Base-by-base conservation (phyloP, 2,329 filamentous ascomycete species). In the Neobulgaria alba region DNA sequence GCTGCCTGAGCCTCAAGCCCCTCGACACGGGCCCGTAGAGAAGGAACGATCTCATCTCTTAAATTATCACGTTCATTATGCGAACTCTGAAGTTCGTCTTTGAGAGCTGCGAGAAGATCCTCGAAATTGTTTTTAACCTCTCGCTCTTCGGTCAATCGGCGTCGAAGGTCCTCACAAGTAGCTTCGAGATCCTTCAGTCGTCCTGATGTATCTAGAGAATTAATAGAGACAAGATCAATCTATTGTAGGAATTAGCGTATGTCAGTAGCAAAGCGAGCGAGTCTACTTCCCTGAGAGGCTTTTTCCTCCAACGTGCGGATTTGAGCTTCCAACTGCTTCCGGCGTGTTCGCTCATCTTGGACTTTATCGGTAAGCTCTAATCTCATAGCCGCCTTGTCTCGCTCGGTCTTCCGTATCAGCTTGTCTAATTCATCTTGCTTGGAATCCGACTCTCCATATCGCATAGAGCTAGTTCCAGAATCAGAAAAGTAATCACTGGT, bases 401-500 rank as follows among this genome's bases (percentile, higher is more conserved):
- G 90, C 64, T 96, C 90, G 2, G 85, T 79, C 51, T 80, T 80
- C 50, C 92, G 75, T 54, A 89, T 83, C 33, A 92, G 72, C 61
- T 79, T 85, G 46, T 94, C 86, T 23, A 95, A 68, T 60, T 95
- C 86, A 55, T 81, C 77, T 36, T 71, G 72, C 21, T 68, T 70
- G 32, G 75, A 68, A 44, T 81, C 77, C 45, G 68, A 68, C 34
- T 85, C 82, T 16, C 14, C 67, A 56, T 81, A 82, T 40, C 56
- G 84, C 39, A 85, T 74, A 1, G 87, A 90, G 61, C 87, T 90
- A 43, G 86, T 82, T 21, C 92, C 92, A 4, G 89, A 95, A 61
- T 98, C 92, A 2, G 92, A 98, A 61, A 92, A 98, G 66, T 98
- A 96, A 64, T 98, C 92, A 64, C 92, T 96, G 8, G 86, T 93